Percentiles rank a stretch among this genome's conserved stretches.
These are phyloP conservation scores for Talaromyces ruber DNA, from an alignment of 495 filamentous ascomycete genomes.

Conservation along the genomic window DNA sequence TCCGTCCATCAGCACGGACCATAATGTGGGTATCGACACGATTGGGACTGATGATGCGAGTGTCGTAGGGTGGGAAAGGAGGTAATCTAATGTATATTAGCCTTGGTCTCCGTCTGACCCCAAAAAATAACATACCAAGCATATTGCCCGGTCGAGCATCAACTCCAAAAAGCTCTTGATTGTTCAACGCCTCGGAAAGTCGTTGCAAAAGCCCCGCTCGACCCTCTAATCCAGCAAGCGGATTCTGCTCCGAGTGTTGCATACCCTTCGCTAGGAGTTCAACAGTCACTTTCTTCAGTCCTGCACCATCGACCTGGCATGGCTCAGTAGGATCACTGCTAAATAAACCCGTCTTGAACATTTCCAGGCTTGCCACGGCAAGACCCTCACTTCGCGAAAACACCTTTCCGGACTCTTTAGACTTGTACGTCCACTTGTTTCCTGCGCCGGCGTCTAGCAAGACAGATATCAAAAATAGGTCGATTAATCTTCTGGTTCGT, in stretches of 20 bases:
- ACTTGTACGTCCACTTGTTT: conserved; percentile 71
- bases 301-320: conserved; percentile 80
- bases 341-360: conserved; percentile 95
- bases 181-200: conserved; percentile 67
- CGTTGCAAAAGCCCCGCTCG: conserved; percentile 71
- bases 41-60: conserved; percentile 81
- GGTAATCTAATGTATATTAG: conserved; percentile 55
- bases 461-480: conserved; percentile 61
- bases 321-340: conserved; percentile 74
- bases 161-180: conserved; percentile 77
- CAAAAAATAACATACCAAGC: conserved; percentile 54
- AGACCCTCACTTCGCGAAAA: conserved; percentile 87
- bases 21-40: conserved; percentile 83
- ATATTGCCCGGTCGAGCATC: conserved; percentile 87
- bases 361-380: conserved; percentile 89
- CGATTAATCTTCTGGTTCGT: conserved; percentile 54
- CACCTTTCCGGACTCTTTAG: conserved; percentile 75
- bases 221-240: conserved; percentile 82
- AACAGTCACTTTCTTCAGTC: conserved; percentile 64
- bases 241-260: conserved; percentile 73
- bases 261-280: conserved; percentile 69
- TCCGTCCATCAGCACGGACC: conserved; percentile 83
- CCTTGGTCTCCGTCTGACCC: background rate
- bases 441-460: conserved; percentile 62
- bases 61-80: conserved; percentile 84